phyloP scores from a whole-genome alignment of 1,284 basidiomycete genomes.

The Heterobasidion parviporum region DNA sequence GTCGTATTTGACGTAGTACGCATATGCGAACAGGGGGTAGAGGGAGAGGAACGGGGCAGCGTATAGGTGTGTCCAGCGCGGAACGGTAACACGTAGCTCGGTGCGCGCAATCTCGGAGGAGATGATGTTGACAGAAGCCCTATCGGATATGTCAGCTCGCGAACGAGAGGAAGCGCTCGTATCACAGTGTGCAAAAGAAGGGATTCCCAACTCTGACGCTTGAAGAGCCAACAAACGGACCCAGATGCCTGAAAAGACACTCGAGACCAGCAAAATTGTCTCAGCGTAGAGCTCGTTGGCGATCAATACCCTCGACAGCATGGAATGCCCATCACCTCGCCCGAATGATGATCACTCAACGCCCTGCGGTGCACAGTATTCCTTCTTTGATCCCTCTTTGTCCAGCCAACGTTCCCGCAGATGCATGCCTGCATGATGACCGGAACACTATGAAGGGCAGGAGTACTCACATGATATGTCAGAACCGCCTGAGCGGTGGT shows the following conservation, averaged over 20 bases:
- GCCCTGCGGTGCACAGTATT: too few relatives aligned
- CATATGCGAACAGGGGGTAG: constrained; percentile 87
- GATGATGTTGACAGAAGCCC: constrained; percentile 52
- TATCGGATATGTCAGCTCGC: constrained; percentile 9
- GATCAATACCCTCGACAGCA: too few relatives aligned
- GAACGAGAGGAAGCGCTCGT: background rate
- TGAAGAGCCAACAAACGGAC: too few relatives aligned
- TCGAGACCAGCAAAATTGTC: too few relatives aligned
- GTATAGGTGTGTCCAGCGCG: constrained; percentile 77
- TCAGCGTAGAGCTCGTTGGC: too few relatives aligned
- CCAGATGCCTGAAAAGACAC: too few relatives aligned
- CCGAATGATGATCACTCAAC: too few relatives aligned
- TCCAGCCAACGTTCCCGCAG: background rate
- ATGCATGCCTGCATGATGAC: background rate
- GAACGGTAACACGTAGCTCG: constrained; percentile 75
- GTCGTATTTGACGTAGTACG: constrained; percentile 88
- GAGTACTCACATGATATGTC: background rate
- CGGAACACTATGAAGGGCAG: background rate
- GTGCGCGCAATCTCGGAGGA: constrained; percentile 84
- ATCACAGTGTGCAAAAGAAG: background rate
- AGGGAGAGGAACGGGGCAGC: constrained; percentile 77
- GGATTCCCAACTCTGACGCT: background rate
- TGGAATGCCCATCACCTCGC: too few relatives aligned
- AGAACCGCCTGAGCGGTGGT: background rate
- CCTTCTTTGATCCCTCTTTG: too few relatives aligned